Evolutionary conservation across 1,284 basidiomycete species (phyloP).

Genomic region (Pisolithus thermaeus): DNA sequence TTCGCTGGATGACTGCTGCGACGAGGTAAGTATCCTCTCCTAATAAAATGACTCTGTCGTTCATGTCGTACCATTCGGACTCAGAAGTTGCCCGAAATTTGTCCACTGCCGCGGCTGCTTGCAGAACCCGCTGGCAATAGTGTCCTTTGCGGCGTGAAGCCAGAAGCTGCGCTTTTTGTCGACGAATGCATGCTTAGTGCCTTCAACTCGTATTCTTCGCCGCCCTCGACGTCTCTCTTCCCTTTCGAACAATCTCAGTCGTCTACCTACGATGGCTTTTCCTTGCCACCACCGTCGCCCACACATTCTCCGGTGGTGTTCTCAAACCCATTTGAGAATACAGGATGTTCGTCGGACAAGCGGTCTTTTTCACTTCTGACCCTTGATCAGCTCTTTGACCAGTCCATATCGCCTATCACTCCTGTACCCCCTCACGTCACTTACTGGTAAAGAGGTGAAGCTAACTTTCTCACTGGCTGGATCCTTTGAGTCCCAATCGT

Average conservation of each 20-base stretch:
- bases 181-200: constrained; percentile 22
- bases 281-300: neutral
- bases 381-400: constrained; percentile 27
- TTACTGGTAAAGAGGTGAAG: neutral
- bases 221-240: constrained; percentile 5
- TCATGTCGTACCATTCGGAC: constrained; percentile 15
- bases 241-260: constrained; percentile 8
- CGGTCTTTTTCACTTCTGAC: constrained; percentile 15
- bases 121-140: constrained; percentile 17
- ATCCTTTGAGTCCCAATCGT: neutral
- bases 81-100: neutral
- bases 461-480: neutral
- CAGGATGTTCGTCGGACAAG: neutral
- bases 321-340: constrained; percentile 26
- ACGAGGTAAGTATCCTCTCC: constrained; percentile 12
- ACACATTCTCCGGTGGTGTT: constrained; percentile 24
- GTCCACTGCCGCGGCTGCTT: constrained; percentile 17
- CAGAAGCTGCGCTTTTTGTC: constrained; percentile 23
- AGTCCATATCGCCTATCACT: constrained; percentile 20
- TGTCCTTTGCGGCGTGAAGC: constrained; percentile 26
- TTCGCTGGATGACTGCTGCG: constrained; percentile 21
- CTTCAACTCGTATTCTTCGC: constrained; percentile 7
- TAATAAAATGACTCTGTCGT: neutral
- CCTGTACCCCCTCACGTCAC: neutral
- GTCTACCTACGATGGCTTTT: constrained; percentile 4